Conservation (phyloP, 352 stramenopile genomes). For the Globisporangium spiculum region DNA sequence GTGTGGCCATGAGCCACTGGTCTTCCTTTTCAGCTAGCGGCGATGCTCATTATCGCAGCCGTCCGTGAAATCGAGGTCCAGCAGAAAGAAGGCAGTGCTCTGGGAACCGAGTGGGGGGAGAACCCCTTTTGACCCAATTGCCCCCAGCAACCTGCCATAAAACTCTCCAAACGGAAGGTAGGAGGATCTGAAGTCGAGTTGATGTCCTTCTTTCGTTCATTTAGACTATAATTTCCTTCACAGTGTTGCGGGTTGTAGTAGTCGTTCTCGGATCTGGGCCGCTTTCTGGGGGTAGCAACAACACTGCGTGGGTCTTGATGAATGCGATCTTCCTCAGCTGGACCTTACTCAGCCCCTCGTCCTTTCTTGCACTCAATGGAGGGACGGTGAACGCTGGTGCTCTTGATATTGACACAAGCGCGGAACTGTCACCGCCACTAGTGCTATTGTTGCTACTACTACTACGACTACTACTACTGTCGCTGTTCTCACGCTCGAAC, state of each 20-base stretch:
- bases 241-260: background rate
- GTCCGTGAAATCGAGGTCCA: too few species aligned
- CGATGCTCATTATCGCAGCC: too few species aligned
- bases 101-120: too few species aligned
- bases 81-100: too few species aligned
- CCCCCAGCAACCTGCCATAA: too few species aligned
- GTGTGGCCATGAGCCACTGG: too few species aligned
- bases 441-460: background rate
- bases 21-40: too few species aligned
- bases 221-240: constrained; percentile 2
- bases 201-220: background rate
- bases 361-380: background rate
- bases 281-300: constrained; percentile 2
- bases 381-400: background rate
- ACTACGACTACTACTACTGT: background rate
- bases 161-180: too few species aligned
- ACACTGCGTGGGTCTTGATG: constrained; percentile 7
- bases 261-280: background rate
- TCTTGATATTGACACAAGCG: background rate
- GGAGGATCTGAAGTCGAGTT: too few species aligned
- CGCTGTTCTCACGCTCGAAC: constrained; percentile 9
- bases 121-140: too few species aligned
- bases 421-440: background rate
- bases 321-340: constrained; percentile 15
- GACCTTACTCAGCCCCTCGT: background rate